These are phyloP conservation scores for Inga laurina DNA, from an alignment of 306 rosid species.

Conservation along the genomic window DNA sequence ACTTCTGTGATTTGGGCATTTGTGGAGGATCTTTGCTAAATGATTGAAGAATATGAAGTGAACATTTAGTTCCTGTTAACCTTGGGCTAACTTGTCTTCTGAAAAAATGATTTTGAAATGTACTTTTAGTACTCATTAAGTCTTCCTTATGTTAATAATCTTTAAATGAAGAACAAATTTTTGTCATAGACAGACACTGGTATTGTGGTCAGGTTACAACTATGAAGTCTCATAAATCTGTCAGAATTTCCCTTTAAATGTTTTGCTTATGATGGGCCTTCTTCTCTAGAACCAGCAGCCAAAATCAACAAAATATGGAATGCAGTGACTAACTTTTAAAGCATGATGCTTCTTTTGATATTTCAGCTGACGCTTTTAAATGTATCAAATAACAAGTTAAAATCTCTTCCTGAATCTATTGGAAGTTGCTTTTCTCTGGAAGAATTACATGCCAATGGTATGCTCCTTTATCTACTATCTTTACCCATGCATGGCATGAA, in stretches of 20 bases:
- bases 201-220: constrained; percentile 24
- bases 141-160: constrained; percentile 19
- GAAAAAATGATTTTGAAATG: constrained; percentile 13
- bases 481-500: constrained; percentile 22
- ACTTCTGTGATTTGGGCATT: constrained; percentile 18
- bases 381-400: constrained; percentile 80
- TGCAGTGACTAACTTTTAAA: constrained; percentile 30
- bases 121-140: background rate
- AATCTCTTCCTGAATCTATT: constrained; percentile 88
- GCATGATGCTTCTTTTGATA: constrained; percentile 37
- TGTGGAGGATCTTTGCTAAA: constrained; percentile 6
- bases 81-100: background rate
- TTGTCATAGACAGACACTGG: constrained; percentile 1
- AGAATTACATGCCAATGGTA: constrained; percentile 96
- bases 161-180: background rate
- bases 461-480: constrained; percentile 23
- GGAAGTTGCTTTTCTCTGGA: constrained; percentile 95
- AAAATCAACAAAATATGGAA: background rate
- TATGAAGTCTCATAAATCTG: constrained; percentile 8
- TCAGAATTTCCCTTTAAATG: constrained; percentile 7
- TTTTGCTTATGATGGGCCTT: background rate
- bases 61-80: constrained; percentile 6
- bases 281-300: background rate
- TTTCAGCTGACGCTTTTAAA: constrained; percentile 84
- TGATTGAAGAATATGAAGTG: constrained; percentile 18